Evolutionary conservation across 1,139 yeast species (phyloP), one percentile per base, ranked within the genome.

Genomic region (Magnusiomyces sp.): DNA sequence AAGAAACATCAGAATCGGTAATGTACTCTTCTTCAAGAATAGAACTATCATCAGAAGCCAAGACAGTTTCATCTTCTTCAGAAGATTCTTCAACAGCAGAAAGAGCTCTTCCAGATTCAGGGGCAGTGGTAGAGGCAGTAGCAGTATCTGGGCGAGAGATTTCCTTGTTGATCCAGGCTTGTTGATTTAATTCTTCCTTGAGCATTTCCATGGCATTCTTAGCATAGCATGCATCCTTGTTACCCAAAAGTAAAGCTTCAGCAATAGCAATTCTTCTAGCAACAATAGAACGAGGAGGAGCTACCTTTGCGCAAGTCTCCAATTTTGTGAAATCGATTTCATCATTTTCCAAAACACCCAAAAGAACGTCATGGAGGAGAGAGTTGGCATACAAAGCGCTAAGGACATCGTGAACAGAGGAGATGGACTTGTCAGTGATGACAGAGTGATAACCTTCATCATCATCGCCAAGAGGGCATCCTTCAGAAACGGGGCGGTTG

Each of bases 331-430:
- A 47, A 41, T 59, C 60, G 1, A 56, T 52, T 34, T 51, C 54
- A 19, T 51, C 50, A 40, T 46, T 50, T 32, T 59, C 60, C 23
- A 61, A 53, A 23, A 53, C 52, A n/a, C 53, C 55, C 17, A 59
- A 49, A 32, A 64, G 54, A 16, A 57, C 61, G 10, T 56, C 56
- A 14, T 63, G 63, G 13, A 62, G 56, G 29, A 57, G 51, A 33
- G 56, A 53, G 49, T 60, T 55, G 10, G 68, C 58, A 51, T 59
- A 56, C 59, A 65, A 61, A 27, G 64, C 64, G n/a, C 66, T 63
- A 48, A 64, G 48, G 4, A 60, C 59, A 47, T 67, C 70, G 11
- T 62, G 53, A 14, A 62, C 58, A 2, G 67, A 55, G 33, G 59
- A 58, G 38, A 65, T 52, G 14, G 61, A 56, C 39, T 57, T 53